phyloP scores from a whole-genome alignment of 1,139 yeast species.

The Diutina neorugosa region DNA sequence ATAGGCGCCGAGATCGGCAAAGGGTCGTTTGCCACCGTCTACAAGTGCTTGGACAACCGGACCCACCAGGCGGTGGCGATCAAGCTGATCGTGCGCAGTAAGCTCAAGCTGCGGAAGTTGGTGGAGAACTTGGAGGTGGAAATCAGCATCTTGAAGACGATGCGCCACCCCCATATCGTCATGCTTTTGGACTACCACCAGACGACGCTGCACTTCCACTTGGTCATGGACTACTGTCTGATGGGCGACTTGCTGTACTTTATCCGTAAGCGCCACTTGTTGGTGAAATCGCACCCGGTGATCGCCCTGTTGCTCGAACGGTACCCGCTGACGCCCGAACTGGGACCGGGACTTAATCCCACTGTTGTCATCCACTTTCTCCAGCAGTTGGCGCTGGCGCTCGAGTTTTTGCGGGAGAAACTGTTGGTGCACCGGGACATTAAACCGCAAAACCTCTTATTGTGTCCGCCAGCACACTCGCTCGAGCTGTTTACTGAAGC shows the following conservation, averaged over 20 bases:
- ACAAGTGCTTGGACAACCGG: slow-evolving; percentile 33
- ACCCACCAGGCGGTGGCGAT: slow-evolving; percentile 64
- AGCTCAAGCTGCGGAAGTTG: slow-evolving; percentile 73
- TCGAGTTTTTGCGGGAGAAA: slow-evolving; percentile 66
- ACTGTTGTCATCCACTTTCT: slow-evolving; percentile 72
- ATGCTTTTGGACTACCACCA: slow-evolving; percentile 72
- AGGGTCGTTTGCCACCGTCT: slow-evolving; percentile 93
- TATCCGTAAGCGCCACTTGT: slow-evolving; percentile 63
- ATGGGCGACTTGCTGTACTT: slow-evolving; percentile 87
- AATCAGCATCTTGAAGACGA: slow-evolving; percentile 69
- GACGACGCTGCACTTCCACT: slow-evolving; percentile 68
- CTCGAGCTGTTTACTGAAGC: slow-evolving; percentile 41
- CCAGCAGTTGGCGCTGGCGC: slow-evolving; percentile 77
- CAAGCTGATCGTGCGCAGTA: slow-evolving; percentile 75
- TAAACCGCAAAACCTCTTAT: slow-evolving; percentile 81
- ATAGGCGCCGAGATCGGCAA: slow-evolving; percentile 76
- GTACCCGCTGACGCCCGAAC: slow-evolving; percentile 60
- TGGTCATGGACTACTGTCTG: slow-evolving; percentile 96
- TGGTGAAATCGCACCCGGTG: slow-evolving; percentile 67
- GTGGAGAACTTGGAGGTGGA: slow-evolving; percentile 87
- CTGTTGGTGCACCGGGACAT: slow-evolving; percentile 89
- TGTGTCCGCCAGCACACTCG: slow-evolving; percentile 65
- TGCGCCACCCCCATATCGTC: slow-evolving; percentile 90
- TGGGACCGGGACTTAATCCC: slow-evolving; percentile 66
- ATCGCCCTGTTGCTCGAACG: slow-evolving; percentile 63